These are phyloP conservation scores for Penicillium sp. DNA, from an alignment of 2,329 filamentous ascomycete species.

Conservation along the genomic window DNA sequence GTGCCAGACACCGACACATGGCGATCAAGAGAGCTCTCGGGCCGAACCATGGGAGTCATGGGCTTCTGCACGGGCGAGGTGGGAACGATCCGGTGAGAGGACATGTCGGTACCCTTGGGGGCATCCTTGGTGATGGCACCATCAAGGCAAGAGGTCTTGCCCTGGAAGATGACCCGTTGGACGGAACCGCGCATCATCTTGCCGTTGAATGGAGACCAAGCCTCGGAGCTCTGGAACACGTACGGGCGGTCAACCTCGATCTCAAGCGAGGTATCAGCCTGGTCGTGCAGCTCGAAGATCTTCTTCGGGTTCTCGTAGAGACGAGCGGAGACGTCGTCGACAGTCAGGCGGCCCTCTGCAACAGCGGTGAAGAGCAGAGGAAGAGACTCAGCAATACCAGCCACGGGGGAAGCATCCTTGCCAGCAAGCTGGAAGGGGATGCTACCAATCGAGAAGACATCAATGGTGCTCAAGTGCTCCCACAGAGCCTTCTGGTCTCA, in stretches of 20 bases:
- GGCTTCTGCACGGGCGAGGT: slow-evolving; percentile 56
- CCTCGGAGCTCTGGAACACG: slow-evolving; percentile 48
- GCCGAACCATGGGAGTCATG: slow-evolving; percentile 39
- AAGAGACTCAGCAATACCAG: slow-evolving; percentile 67
- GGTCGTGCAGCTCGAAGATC: slow-evolving; percentile 78
- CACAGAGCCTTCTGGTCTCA: slow-evolving; percentile 68
- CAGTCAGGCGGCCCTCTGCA: slow-evolving; percentile 63
- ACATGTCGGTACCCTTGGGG: slow-evolving; percentile 68
- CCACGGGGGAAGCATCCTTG: slow-evolving; percentile 53
- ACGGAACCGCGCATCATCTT: slow-evolving; percentile 64
- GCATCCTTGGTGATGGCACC: slow-evolving; percentile 56
- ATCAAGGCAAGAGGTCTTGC: slow-evolving; percentile 69
- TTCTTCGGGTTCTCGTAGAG: slow-evolving; percentile 73
- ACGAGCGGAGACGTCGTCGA: slow-evolving; percentile 66
- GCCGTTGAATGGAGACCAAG: slow-evolving; percentile 69
- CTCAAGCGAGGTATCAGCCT: slow-evolving; percentile 67
- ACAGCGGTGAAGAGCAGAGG: slow-evolving; percentile 72
- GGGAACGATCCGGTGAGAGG: slow-evolving; percentile 52
- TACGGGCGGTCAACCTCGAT: slow-evolving; percentile 70
- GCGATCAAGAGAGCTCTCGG: slow-evolving; percentile 36
- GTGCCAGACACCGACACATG: slow-evolving; percentile 37
- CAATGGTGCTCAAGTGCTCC: slow-evolving; percentile 67
- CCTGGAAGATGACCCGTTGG: slow-evolving; percentile 69
- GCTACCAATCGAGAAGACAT: slow-evolving; percentile 74
- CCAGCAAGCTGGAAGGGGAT: slow-evolving; percentile 69